phyloP scores from a whole-genome alignment of 768 basidiomycete species.

The Crepidotus variabilis region DNA sequence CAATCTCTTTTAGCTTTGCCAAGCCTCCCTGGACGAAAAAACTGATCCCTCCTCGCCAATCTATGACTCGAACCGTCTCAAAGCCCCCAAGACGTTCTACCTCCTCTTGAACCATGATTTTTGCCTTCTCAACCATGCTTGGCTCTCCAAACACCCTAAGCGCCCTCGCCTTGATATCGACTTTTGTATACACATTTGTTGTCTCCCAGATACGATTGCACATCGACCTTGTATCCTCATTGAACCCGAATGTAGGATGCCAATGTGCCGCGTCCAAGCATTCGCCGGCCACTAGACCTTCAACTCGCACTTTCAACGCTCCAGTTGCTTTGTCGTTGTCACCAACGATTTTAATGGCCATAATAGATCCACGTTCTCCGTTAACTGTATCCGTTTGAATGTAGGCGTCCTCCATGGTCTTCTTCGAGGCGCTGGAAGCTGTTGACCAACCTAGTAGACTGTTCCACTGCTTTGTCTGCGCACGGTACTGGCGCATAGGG shows the following conservation, averaged over 20 bases:
- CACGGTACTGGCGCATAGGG: constrained; percentile 43
- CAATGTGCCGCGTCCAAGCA: constrained; percentile 39
- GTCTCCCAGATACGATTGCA: background rate
- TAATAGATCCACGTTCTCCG: constrained; percentile 6
- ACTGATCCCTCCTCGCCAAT: background rate
- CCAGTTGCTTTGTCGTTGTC: constrained; percentile 51
- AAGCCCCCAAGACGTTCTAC: background rate
- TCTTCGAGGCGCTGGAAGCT: background rate
- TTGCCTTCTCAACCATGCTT: background rate
- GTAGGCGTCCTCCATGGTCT: background rate
- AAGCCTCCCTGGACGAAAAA: background rate
- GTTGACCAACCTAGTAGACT: background rate
- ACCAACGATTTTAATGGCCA: constrained; percentile 44
- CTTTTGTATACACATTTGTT: background rate
- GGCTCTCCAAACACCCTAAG: background rate
- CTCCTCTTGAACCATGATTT: background rate
- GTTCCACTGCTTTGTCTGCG: constrained; percentile 49
- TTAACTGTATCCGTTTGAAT: constrained; percentile 3
- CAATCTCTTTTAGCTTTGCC: constrained; percentile 31
- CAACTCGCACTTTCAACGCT: constrained; percentile 55
- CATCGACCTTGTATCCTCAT: constrained; percentile 13
- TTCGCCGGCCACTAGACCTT: constrained; percentile 49
- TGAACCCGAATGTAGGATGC: constrained; percentile 39
- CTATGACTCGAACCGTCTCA: background rate
- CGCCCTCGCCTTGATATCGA: background rate